These are phyloP conservation scores for Kwoniella botswanensis DNA, from an alignment of 768 basidiomycete species.

Conservation along the genomic window DNA sequence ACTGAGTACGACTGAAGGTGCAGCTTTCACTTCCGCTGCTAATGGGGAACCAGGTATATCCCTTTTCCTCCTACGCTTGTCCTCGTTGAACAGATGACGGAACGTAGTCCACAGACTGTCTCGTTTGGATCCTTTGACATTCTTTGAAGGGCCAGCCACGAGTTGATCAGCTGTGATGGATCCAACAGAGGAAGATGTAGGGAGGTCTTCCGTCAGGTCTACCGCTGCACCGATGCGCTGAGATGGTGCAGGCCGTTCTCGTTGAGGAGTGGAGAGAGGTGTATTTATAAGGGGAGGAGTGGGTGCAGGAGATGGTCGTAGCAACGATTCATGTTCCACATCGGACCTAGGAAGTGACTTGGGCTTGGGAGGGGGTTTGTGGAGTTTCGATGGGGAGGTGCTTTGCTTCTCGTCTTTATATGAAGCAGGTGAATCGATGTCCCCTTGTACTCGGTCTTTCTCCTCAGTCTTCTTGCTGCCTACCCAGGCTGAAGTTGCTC, in stretches of 20 bases:
- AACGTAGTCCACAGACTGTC: conserved; percentile 84
- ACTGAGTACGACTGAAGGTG: conserved; percentile 38
- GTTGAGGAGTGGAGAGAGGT: conserved; percentile 65
- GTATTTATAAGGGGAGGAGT: conserved; percentile 58
- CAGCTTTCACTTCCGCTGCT: conserved; percentile 18
- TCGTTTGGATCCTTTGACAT: conserved; percentile 63
- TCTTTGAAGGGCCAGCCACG: conserved; percentile 7
- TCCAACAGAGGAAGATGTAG: conserved; percentile 1
- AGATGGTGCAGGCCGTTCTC: conserved; percentile 3
- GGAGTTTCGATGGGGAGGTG: conserved; percentile 49
- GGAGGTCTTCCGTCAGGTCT: conserved; percentile 11
- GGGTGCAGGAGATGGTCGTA: conserved; percentile 4
- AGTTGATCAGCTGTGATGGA: conserved; percentile 20
- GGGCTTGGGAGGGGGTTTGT: conserved; percentile 41
- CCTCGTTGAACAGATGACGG: conserved; percentile 90
- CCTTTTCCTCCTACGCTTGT: conserved; percentile 77
- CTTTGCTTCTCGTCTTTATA: conserved; percentile 25
- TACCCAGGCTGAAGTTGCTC: conserved; percentile 83
- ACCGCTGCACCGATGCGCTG: neutral
- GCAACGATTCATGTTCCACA: conserved; percentile 14
- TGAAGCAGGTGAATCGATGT: conserved; percentile 23
- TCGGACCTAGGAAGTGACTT: conserved; percentile 21
- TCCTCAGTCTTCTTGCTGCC: conserved; percentile 81
- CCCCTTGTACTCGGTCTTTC: conserved; percentile 57
- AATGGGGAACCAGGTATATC: conserved; percentile 25